Conservation (phyloP, 2,329 filamentous ascomycete species). For the Trichoderma sp. region DNA sequence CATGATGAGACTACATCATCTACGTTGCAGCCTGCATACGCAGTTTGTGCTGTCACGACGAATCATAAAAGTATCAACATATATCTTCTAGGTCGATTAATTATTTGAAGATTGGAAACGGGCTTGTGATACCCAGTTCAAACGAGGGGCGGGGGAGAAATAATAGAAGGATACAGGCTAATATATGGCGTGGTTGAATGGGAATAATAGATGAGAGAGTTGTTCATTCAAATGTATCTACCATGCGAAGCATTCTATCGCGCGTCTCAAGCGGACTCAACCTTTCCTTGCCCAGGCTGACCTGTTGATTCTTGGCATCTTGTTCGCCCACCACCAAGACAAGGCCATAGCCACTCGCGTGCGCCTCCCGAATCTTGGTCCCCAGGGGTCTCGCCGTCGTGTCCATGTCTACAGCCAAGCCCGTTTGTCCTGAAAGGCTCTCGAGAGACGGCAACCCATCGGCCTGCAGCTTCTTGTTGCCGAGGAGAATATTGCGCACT, state of each 20-base stretch:
- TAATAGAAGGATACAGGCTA: background rate
- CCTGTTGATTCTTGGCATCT: constrained; percentile 59
- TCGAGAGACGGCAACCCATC: constrained; percentile 39
- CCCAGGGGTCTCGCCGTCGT: constrained; percentile 60
- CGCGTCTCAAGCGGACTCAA: constrained; percentile 49
- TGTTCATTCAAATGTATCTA: constrained; percentile 49
- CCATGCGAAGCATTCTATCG: constrained; percentile 47
- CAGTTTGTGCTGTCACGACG: background rate
- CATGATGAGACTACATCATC: background rate
- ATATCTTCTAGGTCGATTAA: background rate
- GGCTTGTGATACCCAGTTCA: background rate
- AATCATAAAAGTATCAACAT: background rate
- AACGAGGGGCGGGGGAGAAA: background rate
- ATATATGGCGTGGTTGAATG: background rate
- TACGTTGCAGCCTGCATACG: background rate
- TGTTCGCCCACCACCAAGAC: constrained; percentile 71
- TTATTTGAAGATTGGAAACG: background rate
- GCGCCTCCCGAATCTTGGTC: constrained; percentile 74
- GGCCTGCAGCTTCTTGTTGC: constrained; percentile 38
- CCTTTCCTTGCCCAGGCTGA: constrained; percentile 47
- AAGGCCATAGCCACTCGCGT: constrained; percentile 68
- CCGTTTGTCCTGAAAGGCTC: constrained; percentile 56
- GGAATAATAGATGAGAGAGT: constrained; percentile 7
- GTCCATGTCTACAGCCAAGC: constrained; percentile 70
- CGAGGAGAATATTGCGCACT: constrained; percentile 53